Evolutionary conservation across 768 basidiomycete species (phyloP).

Genomic region (Boletus rex-veris): DNA sequence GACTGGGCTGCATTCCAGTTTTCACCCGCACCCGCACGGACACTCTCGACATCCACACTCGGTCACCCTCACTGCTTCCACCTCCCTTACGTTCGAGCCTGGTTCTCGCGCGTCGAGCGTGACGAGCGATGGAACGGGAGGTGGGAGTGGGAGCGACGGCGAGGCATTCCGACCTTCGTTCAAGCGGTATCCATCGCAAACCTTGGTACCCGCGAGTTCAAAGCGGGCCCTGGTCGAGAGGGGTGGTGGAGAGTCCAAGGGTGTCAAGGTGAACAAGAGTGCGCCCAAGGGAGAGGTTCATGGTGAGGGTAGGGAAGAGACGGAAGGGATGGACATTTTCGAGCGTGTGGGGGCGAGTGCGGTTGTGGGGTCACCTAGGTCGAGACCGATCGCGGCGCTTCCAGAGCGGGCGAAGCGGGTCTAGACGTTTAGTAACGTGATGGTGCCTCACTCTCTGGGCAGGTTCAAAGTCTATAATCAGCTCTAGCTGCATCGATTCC

Average conservation of each 20-base stretch:
- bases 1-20: constrained; percentile 8
- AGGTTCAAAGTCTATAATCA: neutral
- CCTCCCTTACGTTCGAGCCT: constrained; percentile 19
- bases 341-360: constrained; percentile 6
- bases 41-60: constrained; percentile 4
- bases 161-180: constrained; percentile 55
- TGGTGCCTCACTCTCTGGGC: neutral
- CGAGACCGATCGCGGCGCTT: constrained; percentile 28
- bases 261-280: constrained; percentile 7
- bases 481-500: too few species aligned
- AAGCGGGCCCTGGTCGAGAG: constrained; percentile 50
- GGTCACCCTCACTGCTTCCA: constrained; percentile 1
- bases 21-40: neutral
- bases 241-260: constrained; percentile 13
- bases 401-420: constrained; percentile 29
- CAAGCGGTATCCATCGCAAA: constrained; percentile 72
- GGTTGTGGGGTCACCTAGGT: constrained; percentile 20
- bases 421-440: constrained; percentile 3
- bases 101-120: constrained; percentile 32
- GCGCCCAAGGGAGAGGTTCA: neutral
- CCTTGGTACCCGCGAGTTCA: constrained; percentile 54
- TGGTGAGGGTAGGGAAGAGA: neutral
- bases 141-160: constrained; percentile 31
- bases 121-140: constrained; percentile 31
- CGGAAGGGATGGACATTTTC: neutral